Base-by-base conservation (phyloP, 768 basidiomycete species). In the Lentinula sp. region DNA sequence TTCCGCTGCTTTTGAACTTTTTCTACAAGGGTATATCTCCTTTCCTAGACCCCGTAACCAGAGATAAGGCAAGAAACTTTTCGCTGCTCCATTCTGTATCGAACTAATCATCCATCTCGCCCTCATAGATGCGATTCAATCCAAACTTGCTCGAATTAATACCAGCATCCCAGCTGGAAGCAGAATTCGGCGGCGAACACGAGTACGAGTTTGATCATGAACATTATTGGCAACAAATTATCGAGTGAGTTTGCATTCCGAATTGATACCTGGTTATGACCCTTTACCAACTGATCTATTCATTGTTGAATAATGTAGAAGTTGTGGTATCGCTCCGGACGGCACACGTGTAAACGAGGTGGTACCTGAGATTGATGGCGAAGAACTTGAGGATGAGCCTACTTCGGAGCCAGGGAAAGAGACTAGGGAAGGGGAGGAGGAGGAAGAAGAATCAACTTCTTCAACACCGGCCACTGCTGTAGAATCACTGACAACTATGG, bases 11-110 rank as follows among this genome's bases (percentile, higher is more conserved):
- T 10, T 80, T 90, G 51, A 85, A 71, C 67, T 89, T 90, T 73
- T 89, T 91, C 74, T 89, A 86, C 72, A 94, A 88, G 67, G 91
- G 87, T 46, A 93, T 95, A 64, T 75, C 87, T 8, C 92, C 93
- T 0, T 93, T 95, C 76, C 70, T 95, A 54, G 93, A 95, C 69
- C 93, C 93, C 6, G 85, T 93, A 35, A 95, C 93, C 0, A 79
- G 90, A 48, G 91, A 93, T 68, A 95, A 95, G 85, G 90, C 88
- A 28, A 35, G 78, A 15, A 13, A 16, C 9, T 3, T 6, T 36
- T 23, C 42, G 16, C 5, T 13, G 1, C 16, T n/a, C 16, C 53
- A 2, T 18, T 23, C 15, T 23, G 18, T 12, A 23, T 3, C 6
- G 16, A 50, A 37, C 13, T 32, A 12, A 51, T n/a, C 13, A 36